A percentile compares a stretch with the other conserved stretches of the same genome.
These are phyloP conservation scores for Leishmania lainsoni DNA, from an alignment of 208 protist genomes.

Conservation along the genomic window DNA sequence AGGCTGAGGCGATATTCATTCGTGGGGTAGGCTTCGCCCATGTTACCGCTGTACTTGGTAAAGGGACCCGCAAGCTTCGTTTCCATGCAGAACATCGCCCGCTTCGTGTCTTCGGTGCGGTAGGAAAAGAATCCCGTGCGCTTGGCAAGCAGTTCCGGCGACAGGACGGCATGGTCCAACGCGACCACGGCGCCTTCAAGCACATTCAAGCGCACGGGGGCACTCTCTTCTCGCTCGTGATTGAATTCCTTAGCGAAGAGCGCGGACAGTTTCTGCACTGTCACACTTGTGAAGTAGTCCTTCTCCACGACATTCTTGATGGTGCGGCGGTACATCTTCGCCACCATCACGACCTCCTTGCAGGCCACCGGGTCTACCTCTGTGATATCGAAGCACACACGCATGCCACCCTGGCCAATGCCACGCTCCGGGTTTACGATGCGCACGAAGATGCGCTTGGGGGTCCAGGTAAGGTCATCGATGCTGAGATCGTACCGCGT, in stretches of 20 bases:
- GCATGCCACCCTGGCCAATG: constrained; percentile 72
- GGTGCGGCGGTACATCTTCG: constrained; percentile 73
- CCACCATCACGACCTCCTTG: constrained; percentile 47
- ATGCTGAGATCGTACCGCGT: constrained; percentile 62
- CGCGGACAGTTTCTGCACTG: constrained; percentile 61
- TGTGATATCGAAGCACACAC: constrained; percentile 72
- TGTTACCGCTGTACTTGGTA: constrained; percentile 89
- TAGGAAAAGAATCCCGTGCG: constrained; percentile 75
- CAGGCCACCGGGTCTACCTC: constrained; percentile 53
- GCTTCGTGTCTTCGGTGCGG: constrained; percentile 51
- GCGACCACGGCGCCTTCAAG: constrained; percentile 45
- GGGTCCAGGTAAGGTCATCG: constrained; percentile 38
- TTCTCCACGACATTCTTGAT: constrained; percentile 65
- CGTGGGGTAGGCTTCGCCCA: constrained; percentile 54
- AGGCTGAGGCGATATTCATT: constrained; percentile 46
- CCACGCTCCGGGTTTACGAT: constrained; percentile 43
- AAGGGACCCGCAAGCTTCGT: constrained; percentile 60
- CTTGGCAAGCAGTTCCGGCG: constrained; percentile 34
- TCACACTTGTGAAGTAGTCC: constrained; percentile 77
- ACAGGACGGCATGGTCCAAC: constrained; percentile 46
- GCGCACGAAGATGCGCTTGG: constrained; percentile 39
- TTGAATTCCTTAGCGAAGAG: constrained; percentile 70
- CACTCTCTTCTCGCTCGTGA: constrained; percentile 25
- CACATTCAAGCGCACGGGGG: constrained; percentile 36
- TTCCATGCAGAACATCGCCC: constrained; percentile 71